These are phyloP conservation scores for Cylindrotheca fusiformis DNA, from an alignment of 108 stramenopile genomes.

Conservation along the genomic window DNA sequence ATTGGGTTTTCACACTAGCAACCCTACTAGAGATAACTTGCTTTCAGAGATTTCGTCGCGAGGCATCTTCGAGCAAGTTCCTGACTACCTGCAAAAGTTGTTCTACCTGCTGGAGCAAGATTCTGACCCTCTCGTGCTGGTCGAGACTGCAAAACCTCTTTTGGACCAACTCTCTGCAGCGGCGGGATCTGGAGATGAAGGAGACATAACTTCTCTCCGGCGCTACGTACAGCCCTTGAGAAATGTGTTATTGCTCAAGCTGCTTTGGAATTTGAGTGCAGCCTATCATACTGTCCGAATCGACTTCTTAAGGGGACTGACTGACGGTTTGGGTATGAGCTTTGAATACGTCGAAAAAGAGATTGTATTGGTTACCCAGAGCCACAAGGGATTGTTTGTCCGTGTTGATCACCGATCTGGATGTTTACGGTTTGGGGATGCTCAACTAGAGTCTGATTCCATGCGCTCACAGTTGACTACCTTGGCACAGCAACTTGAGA, in stretches of 20 bases:
- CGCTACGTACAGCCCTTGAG: slow-evolving; percentile 69
- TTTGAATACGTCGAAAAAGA: slow-evolving; percentile 91
- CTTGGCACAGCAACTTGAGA: slow-evolving; percentile 65
- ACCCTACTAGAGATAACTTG: slow-evolving; percentile 89
- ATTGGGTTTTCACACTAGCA: slow-evolving; percentile 87
- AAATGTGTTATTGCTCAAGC: slow-evolving; percentile 74
- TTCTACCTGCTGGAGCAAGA: slow-evolving; percentile 79
- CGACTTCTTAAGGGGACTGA: slow-evolving; percentile 73
- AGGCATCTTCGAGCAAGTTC: slow-evolving; percentile 74
- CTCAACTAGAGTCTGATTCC: slow-evolving; percentile 63
- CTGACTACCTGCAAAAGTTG: slow-evolving; percentile 71
- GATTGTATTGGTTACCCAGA: slow-evolving; percentile 76
- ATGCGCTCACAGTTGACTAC: slow-evolving; percentile 78
- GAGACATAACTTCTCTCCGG: slow-evolving; percentile 51
- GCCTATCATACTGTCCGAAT: slow-evolving; percentile 91
- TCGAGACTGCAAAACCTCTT: slow-evolving; percentile 66
- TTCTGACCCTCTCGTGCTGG: slow-evolving; percentile 75
- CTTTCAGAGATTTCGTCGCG: slow-evolving; percentile 70
- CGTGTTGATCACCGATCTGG: slow-evolving; percentile 86
- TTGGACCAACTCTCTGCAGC: slow-evolving; percentile 52
- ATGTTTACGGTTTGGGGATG: slow-evolving; percentile 88
- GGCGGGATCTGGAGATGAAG: slow-evolving; percentile 23
- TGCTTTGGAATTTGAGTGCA: slow-evolving; percentile 79
- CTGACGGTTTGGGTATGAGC: slow-evolving; percentile 74
- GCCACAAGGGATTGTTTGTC: slow-evolving; percentile 54